phyloP scores from a whole-genome alignment of 1,139 yeast genomes.

The Taphrina wiesneri region DNA sequence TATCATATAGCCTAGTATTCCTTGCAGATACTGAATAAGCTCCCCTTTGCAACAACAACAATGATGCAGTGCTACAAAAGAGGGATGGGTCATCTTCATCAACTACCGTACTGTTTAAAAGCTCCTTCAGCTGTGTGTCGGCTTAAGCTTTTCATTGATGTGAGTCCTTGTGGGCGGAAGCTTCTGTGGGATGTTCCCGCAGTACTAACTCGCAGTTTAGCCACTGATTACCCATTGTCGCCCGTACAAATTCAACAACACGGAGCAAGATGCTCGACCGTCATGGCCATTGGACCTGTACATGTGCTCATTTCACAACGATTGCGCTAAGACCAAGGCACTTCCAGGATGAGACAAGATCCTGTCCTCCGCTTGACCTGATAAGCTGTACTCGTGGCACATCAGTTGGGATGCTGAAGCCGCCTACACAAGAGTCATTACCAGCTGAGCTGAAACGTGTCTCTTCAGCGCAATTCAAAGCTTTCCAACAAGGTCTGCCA shows the following conservation, averaged over 20 bases:
- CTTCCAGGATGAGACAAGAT: background rate
- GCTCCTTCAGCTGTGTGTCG: no score
- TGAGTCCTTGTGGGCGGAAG: no score
- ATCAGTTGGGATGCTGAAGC: conserved; percentile 3
- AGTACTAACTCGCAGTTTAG: background rate
- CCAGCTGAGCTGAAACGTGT: conserved; percentile 31
- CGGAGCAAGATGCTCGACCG: background rate
- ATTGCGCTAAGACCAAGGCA: no score
- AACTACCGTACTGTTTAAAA: no score
- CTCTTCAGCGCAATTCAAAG: conserved; percentile 31
- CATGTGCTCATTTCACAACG: background rate
- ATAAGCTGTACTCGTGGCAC: background rate
- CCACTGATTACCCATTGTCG: background rate
- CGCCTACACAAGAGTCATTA: conserved; percentile 5
- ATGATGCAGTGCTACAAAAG: no score
- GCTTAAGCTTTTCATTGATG: no score
- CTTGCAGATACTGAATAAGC: no score
- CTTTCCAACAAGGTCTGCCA: conserved; percentile 26
- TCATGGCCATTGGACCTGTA: no score
- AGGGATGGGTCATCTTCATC: no score
- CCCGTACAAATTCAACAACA: background rate
- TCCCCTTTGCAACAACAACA: no score
- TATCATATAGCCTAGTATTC: no score
- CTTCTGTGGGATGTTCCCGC: background rate
- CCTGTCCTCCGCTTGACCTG: background rate